Evolutionary conservation across 2,329 filamentous ascomycete species (phyloP).

Genomic region (Cordyceps pruinosa): DNA sequence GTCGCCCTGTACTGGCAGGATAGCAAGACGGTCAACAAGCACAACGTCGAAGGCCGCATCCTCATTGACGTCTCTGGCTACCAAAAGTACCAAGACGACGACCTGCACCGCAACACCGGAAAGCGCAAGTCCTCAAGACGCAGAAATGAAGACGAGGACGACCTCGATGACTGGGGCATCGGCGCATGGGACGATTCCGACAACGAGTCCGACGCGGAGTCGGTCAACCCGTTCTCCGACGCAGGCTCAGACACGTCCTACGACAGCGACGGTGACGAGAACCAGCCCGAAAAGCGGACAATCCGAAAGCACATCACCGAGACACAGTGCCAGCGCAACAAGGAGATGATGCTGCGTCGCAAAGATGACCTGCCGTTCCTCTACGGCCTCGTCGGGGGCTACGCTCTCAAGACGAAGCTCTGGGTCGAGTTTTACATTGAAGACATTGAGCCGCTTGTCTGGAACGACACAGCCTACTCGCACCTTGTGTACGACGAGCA

Average conservation of each 20-base stretch:
- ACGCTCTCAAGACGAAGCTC: constrained; percentile 38
- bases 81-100: constrained; percentile 30
- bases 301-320: constrained; percentile 23
- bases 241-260: not conserved
- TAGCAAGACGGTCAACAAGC: constrained; percentile 19
- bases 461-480: constrained; percentile 39
- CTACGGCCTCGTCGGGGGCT: constrained; percentile 35
- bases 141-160: constrained; percentile 7
- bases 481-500: constrained; percentile 41
- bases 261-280: constrained; percentile 4
- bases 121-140: constrained; percentile 24
- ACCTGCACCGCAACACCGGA: constrained; percentile 16
- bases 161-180: constrained; percentile 8
- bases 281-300: constrained; percentile 12
- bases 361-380: constrained; percentile 35
- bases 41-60: constrained; percentile 35
- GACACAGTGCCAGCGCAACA: constrained; percentile 32
- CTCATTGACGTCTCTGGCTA: constrained; percentile 36
- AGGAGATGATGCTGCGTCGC: constrained; percentile 30
- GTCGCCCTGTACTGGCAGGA: constrained; percentile 26
- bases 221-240: constrained; percentile 1
- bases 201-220: not conserved
- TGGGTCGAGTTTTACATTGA: constrained; percentile 37
- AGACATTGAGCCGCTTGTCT: constrained; percentile 34
- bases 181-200: constrained; percentile 9